A percentile compares a stretch with the other conserved stretches of the same genome.
Evolutionary conservation across 257 asterid species (phyloP).

Genomic region (Nicotiana undulata): DNA sequence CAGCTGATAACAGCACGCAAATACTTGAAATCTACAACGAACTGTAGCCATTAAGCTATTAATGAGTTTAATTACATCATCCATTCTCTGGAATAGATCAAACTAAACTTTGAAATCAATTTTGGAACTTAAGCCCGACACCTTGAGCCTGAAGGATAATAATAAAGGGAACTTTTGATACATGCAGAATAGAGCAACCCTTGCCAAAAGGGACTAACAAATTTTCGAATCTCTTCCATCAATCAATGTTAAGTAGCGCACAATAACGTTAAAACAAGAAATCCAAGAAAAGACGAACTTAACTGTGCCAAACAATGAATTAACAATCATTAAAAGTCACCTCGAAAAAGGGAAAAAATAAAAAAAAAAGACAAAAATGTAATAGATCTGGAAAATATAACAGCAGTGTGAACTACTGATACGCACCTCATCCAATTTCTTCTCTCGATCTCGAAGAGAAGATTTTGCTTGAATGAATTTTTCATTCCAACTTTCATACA

Average conservation of each 20-base stretch:
- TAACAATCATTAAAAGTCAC: neutral
- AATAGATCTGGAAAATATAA: neutral
- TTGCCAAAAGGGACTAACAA: neutral
- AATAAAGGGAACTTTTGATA: neutral
- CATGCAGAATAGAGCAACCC: neutral
- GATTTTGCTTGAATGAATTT: slow-evolving; percentile 96
- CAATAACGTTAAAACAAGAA: neutral
- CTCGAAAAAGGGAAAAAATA: neutral
- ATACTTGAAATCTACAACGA: neutral
- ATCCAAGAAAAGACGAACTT: neutral
- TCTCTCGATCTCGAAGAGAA: slow-evolving; percentile 91
- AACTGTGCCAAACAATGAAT: neutral
- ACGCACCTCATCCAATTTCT: slow-evolving; percentile 93
- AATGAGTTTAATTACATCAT: neutral
- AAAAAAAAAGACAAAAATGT: neutral
- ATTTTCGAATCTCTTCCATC: neutral
- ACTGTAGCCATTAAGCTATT: neutral
- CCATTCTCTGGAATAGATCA: neutral
- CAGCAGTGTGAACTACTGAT: neutral
- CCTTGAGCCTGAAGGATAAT: neutral
- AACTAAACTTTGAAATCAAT: neutral
- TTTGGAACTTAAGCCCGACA: neutral
- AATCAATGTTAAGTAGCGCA: neutral
- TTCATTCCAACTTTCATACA: slow-evolving; percentile 91
- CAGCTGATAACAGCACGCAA: neutral